Base-by-base conservation (phyloP, 108 stramenopile genomes). In the Poteriospumella lacustris region DNA sequence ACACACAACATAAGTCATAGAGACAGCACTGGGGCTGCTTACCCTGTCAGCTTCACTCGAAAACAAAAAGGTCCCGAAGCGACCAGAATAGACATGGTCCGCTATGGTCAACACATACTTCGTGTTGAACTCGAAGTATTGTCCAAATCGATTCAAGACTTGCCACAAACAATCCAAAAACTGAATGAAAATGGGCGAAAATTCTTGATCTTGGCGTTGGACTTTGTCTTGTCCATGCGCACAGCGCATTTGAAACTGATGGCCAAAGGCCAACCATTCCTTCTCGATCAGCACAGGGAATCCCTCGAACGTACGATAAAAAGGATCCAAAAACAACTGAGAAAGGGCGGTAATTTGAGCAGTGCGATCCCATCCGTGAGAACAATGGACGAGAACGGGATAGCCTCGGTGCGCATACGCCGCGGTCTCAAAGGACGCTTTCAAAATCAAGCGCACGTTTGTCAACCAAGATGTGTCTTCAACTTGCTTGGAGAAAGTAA, bases 291-390 rank as follows among this genome's bases (percentile, higher is more conserved):
- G 85, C 28, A 88, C 85, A 68, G 85, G 82, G 81, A 99, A 99
- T 2, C 99, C 99, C 43, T 89, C 83, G 43, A 91, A 77, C 2
- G 97, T 97, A 39, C 99, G 87, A 73, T 93, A 98, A 85, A 90
- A 91, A 15, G 97, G 94, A 84, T 99, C 97, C 43, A 99, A 77
- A n/a, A 99, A 58, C 1, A 99, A 79, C 82, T 97, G 92, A 0
- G 96, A 91, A 68, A 99, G 73, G 28, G 86, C 89, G 1, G 87
- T 77, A 0, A 96, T 92, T 87, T 99, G 99, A 9, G 91, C 85
- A 0, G 99, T 99, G 36, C 99, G 86, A 87, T 99, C 99, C 95
- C 97, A 99, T 24, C 99, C 99, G 79, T 98, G 95, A 68, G 90
- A 91, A 76, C 99, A 99, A 80, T 99, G 99, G 38, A 99, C 83